Percentiles rank a stretch among this genome's conserved stretches.
phyloP scores from a whole-genome alignment of 2,329 filamentous ascomycete species.

The Teratosphaeria gauchensis region DNA sequence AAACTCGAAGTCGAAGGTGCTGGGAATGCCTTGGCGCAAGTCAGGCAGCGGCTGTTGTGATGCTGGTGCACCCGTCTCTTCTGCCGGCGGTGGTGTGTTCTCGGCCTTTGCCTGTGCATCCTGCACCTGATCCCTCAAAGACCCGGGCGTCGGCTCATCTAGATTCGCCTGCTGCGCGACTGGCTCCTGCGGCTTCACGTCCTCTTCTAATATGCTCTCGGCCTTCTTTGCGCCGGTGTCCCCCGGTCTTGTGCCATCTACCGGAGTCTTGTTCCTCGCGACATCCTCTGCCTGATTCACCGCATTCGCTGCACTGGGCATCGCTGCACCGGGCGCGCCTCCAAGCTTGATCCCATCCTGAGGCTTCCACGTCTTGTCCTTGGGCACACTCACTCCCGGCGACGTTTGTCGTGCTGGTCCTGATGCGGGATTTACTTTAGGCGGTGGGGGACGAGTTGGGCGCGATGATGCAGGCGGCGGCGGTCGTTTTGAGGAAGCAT shows the following conservation, averaged over 20 bases:
- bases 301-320: constrained; percentile 6
- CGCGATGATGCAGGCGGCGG: constrained; percentile 5
- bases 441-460: constrained; percentile 10
- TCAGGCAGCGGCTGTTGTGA: constrained; percentile 62
- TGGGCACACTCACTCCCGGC: constrained; percentile 20
- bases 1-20: constrained; percentile 73
- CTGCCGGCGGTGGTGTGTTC: constrained; percentile 13
- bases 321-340: constrained; percentile 12
- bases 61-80: constrained; percentile 5
- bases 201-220: constrained; percentile 9
- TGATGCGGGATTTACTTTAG: constrained; percentile 9
- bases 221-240: constrained; percentile 23
- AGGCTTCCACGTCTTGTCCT: constrained; percentile 28
- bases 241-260: constrained; percentile 26
- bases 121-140: constrained; percentile 16
- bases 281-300: constrained; percentile 4
- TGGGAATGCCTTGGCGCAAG: constrained; percentile 88
- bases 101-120: constrained; percentile 18
- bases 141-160: constrained; percentile 20
- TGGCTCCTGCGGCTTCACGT: constrained; percentile 15
- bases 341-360: constrained; percentile 31
- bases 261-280: constrained; percentile 9
- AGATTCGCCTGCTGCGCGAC: constrained; percentile 20
- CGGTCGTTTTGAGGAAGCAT: constrained; percentile 11
- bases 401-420: constrained; percentile 22